phyloP scores from a whole-genome alignment of 2,329 filamentous ascomycete species.

The Cladophialophora immunda region DNA sequence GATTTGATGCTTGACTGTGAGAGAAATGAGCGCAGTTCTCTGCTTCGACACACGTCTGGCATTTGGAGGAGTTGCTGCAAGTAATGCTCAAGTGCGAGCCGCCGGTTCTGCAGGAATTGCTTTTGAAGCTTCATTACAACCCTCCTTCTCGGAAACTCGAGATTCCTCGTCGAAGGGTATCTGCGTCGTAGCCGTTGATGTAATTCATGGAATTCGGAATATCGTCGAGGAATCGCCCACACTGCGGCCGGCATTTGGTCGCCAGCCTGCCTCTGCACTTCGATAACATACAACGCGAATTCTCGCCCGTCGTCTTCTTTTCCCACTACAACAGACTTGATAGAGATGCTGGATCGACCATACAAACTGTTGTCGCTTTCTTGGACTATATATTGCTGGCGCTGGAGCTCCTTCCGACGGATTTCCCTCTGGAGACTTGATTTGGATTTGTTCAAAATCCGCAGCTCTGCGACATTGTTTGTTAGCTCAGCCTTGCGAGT shows the following conservation, averaged over 20 bases:
- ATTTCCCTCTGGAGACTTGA: constrained; percentile 93
- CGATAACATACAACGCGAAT: constrained; percentile 87
- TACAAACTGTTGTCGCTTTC: constrained; percentile 98
- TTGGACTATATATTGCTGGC: constrained; percentile 96
- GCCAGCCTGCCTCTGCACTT: constrained; percentile 87
- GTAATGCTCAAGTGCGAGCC: constrained; percentile 84
- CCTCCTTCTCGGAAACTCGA: constrained; percentile 90
- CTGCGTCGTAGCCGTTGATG: constrained; percentile 85
- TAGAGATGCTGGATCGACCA: constrained; percentile 85
- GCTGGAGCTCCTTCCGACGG: constrained; percentile 89
- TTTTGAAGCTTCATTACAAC: constrained; percentile 97
- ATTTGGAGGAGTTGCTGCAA: constrained; percentile 81
- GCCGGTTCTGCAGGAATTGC: constrained; percentile 91
- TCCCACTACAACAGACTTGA: constrained; percentile 92
- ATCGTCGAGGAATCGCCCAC: constrained; percentile 90
- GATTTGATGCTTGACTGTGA: constrained; percentile 84
- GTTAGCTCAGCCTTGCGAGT: constrained; percentile 95
- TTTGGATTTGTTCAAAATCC: constrained; percentile 92
- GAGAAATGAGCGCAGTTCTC: constrained; percentile 89
- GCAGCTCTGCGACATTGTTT: constrained; percentile 91
- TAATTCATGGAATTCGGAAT: constrained; percentile 96
- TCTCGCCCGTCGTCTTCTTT: constrained; percentile 92
- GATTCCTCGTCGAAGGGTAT: constrained; percentile 85
- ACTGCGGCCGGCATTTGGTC: constrained; percentile 97
- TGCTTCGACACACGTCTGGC: constrained; percentile 91